Evolutionary conservation across 352 stramenopile species (phyloP).

Genomic region (Globisporangium abappressorium): DNA sequence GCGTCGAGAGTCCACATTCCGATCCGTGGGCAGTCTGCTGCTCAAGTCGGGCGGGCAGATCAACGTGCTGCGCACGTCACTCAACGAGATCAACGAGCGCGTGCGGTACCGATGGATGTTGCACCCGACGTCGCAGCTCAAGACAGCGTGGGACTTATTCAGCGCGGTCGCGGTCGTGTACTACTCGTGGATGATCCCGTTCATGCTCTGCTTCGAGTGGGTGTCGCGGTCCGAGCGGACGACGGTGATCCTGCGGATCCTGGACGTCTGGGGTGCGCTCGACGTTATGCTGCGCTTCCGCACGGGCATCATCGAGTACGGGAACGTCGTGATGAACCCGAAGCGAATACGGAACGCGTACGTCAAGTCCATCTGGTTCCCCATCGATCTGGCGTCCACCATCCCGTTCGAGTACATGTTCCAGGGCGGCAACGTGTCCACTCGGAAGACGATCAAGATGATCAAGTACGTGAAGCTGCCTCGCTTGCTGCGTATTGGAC

Average conservation of each 20-base stretch:
- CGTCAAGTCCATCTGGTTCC: conserved; percentile 56
- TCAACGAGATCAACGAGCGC: conserved; percentile 54
- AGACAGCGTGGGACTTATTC: conserved; percentile 55
- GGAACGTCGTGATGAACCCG: conserved; percentile 54
- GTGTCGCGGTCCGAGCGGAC: conserved; percentile 29
- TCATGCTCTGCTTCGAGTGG: conserved; percentile 73
- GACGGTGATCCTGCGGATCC: conserved; percentile 38
- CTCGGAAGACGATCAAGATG: conserved; percentile 70
- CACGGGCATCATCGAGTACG: conserved; percentile 57
- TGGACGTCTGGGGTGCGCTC: conserved; percentile 47
- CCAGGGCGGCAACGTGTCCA: conserved; percentile 34
- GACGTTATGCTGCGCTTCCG: conserved; percentile 57
- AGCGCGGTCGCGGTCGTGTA: conserved; percentile 56
- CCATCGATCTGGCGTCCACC: conserved; percentile 52
- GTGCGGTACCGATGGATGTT: conserved; percentile 47
- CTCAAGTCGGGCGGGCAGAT: conserved; percentile 25
- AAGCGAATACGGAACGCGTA: conserved; percentile 43
- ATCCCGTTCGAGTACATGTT: conserved; percentile 62
- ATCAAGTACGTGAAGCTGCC: conserved; percentile 75
- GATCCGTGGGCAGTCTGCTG: conserved; percentile 26
- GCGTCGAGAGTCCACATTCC: conserved; percentile 22
- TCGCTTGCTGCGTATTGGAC: conserved; percentile 49
- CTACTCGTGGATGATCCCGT: conserved; percentile 73
- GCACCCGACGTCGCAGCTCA: conserved; percentile 47
- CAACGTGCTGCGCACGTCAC: conserved; percentile 66